phyloP scores from a whole-genome alignment of 2,329 filamentous ascomycete genomes.

The Claviceps fusiformis region DNA sequence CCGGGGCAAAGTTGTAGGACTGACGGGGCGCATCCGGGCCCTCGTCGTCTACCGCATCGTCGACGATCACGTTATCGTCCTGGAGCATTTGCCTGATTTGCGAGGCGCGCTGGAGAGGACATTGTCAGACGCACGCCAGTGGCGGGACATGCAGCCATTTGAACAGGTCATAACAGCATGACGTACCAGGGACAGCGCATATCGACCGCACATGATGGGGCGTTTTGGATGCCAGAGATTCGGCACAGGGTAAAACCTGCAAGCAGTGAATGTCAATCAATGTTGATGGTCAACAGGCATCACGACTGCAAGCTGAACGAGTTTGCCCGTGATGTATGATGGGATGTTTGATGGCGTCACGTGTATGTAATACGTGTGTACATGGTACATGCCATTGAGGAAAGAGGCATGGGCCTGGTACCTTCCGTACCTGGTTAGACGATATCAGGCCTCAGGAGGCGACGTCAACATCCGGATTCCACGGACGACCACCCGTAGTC shows the following conservation, averaged over 20 bases:
- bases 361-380: neutral
- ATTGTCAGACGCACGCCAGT: neutral
- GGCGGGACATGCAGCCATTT: too few species aligned
- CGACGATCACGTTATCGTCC: conserved; percentile 58
- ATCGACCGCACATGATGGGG: conserved; percentile 23
- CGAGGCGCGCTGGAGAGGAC: conserved; percentile 50
- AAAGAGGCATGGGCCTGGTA: too few species aligned
- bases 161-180: neutral
- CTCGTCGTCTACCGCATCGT: conserved; percentile 54
- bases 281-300: too few species aligned
- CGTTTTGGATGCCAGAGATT: neutral
- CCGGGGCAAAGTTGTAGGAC: conserved; percentile 87
- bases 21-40: conserved; percentile 47
- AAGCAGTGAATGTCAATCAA: neutral
- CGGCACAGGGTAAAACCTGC: too few species aligned
- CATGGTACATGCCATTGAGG: too few species aligned
- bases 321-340: neutral
- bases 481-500: neutral
- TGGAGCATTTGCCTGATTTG: conserved; percentile 63
- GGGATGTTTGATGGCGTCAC: neutral
- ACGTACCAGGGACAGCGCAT: conserved; percentile 22
- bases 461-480: neutral
- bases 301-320: too few species aligned
- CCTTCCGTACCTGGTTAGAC: too few species aligned
- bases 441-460: neutral